These are phyloP conservation scores for Terana coerulea DNA, from an alignment of 768 basidiomycete species.

Conservation along the genomic window DNA sequence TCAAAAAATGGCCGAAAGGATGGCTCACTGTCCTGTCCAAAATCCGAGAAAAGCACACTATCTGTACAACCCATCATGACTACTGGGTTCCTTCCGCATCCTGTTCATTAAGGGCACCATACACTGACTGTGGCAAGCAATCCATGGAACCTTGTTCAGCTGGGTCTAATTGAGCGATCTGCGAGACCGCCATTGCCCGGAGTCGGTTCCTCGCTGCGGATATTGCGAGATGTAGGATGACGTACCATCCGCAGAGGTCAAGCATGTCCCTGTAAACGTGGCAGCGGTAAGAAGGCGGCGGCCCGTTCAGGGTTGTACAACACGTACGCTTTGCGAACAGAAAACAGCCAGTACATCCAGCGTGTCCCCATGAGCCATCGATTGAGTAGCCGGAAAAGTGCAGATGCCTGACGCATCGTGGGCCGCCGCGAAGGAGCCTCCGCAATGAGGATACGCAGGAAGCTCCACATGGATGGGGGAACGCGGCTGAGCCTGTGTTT, in stretches of 20 bases:
- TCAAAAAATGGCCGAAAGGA: no score
- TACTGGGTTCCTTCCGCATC: no score
- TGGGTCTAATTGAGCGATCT: no score
- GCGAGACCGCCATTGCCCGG: no score
- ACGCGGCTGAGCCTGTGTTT: neutral
- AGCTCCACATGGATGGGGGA: neutral
- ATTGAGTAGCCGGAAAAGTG: neutral
- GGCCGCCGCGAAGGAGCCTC: neutral
- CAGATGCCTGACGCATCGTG: neutral
- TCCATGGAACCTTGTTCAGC: no score
- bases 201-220: neutral
- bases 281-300: neutral
- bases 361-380: neutral
- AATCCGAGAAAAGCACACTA: no score
- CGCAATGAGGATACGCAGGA: neutral
- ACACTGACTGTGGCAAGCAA: no score
- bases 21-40: no score
- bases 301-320: no score
- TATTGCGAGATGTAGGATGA: neutral
- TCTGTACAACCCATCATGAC: no score
- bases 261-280: neutral
- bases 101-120: no score
- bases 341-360: neutral
- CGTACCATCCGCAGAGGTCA: neutral
- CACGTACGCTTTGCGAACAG: neutral